phyloP scores from a whole-genome alignment of 192 early-diverging fungal species.

The Coemansia sp. region DNA sequence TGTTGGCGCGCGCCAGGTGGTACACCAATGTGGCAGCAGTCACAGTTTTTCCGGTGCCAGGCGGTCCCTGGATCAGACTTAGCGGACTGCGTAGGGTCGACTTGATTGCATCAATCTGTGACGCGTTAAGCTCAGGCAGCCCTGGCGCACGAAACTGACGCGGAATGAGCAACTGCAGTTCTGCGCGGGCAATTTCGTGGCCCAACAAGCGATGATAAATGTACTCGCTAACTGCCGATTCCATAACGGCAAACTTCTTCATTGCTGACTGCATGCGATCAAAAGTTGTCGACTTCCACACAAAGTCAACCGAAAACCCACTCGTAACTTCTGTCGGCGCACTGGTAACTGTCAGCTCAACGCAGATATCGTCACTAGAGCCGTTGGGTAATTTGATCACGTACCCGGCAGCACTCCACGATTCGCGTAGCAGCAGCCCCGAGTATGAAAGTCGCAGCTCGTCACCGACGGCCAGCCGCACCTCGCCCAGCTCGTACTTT shows the following conservation, averaged over 20 bases:
- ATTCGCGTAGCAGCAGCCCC: conserved; percentile 72
- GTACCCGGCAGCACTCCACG: conserved; percentile 89
- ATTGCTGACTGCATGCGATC: conserved; percentile 97
- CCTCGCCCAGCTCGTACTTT: conserved; percentile 85
- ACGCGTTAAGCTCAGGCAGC: conserved; percentile 94
- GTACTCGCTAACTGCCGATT: conserved; percentile 90
- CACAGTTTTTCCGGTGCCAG: conserved; percentile 98
- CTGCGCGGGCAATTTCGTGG: conserved; percentile 78
- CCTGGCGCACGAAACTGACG: conserved; percentile 90
- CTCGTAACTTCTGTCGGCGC: conserved; percentile 68
- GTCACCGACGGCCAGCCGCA: conserved; percentile 91
- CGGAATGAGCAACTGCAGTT: conserved; percentile 75
- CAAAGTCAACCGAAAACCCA: conserved; percentile 94
- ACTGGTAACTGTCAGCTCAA: conserved; percentile 78
- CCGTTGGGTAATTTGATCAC: conserved; percentile 96
- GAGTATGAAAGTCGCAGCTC: conserved; percentile 86
- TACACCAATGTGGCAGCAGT: conserved; percentile 98
- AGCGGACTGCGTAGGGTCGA: conserved; percentile 89
- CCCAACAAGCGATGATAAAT: conserved; percentile 94
- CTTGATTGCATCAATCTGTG: conserved; percentile 94
- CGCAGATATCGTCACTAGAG: conserved; percentile 89
- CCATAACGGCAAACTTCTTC: conserved; percentile 96
- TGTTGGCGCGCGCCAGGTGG: conserved; percentile 87
- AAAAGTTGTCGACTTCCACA: conserved; percentile 98
- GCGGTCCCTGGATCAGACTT: conserved; percentile 93